phyloP scores from a whole-genome alignment of 176 grass and related monocot genomes.

The Oryza nivara region DNA sequence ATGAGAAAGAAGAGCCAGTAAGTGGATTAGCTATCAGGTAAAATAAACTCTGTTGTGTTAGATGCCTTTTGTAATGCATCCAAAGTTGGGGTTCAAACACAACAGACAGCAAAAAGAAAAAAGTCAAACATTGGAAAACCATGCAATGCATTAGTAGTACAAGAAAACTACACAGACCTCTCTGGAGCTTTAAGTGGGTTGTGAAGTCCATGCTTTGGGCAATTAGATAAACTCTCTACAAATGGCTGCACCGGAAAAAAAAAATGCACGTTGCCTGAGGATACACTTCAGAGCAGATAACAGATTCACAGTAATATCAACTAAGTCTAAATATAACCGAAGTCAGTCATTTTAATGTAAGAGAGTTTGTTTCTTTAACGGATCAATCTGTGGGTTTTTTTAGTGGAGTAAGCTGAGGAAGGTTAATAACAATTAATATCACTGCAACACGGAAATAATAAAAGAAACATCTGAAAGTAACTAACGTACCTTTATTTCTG shows the following conservation, averaged over 20 bases:
- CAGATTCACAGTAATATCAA: background rate
- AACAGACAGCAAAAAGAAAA: background rate
- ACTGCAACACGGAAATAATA: background rate
- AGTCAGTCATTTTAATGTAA: background rate
- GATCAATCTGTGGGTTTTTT: background rate
- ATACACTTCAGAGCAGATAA: background rate
- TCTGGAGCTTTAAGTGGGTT: conserved; percentile 89
- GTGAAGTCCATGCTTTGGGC: conserved; percentile 95
- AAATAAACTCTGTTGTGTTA: background rate
- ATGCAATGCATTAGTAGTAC: background rate
- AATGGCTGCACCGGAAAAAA: conserved; percentile 58
- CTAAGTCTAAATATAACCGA: background rate
- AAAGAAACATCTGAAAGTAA: conserved; percentile 10
- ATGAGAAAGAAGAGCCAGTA: too few relatives aligned
- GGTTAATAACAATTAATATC: background rate
- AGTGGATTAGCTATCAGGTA: background rate
- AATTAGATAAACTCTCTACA: conserved; percentile 80
- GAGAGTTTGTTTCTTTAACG: background rate
- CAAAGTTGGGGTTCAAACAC: background rate
- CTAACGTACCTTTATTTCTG: conserved; percentile 70
- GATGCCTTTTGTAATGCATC: background rate
- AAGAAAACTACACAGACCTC: conserved; percentile 53
- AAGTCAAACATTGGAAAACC: background rate
- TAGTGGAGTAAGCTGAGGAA: background rate
- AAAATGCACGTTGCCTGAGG: background rate